Evolutionary conservation across 2,329 filamentous ascomycete species (phyloP).

Genomic region (Juglanconis oblonga): DNA sequence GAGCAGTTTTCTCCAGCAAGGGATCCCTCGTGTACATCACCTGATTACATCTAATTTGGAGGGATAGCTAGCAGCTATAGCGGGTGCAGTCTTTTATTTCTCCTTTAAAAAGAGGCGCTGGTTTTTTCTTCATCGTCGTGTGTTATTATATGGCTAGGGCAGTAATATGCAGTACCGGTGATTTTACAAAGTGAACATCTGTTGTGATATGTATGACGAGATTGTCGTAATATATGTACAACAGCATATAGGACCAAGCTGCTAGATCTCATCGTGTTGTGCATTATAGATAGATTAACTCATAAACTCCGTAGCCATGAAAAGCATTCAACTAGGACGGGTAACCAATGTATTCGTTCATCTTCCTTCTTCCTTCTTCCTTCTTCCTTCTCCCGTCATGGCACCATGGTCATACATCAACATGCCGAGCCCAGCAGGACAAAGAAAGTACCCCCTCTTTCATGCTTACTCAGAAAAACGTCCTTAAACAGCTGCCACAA

Average conservation of each 20-base stretch:
- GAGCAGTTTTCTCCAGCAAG: not conserved
- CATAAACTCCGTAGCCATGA: not conserved
- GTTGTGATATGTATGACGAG: not conserved
- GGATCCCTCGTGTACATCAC: not conserved
- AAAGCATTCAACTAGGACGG: not conserved
- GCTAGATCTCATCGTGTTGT: not conserved
- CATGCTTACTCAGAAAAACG: not conserved
- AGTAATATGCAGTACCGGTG: not conserved
- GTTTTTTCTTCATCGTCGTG: not conserved
- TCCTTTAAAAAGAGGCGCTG: not conserved
- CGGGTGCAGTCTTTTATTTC: not conserved
- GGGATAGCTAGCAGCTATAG: conserved; percentile 12
- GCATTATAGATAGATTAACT: not conserved
- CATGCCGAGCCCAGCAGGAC: not conserved
- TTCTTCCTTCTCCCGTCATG: not conserved
- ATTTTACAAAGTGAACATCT: not conserved
- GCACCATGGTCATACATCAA: not conserved
- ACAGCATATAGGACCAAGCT: not conserved
- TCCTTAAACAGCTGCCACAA: conserved; percentile 29
- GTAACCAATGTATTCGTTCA: not conserved
- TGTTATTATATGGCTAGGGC: not conserved
- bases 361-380: not conserved
- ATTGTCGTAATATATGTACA: not conserved
- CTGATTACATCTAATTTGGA: conserved; percentile 16
- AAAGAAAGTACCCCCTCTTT: not conserved